phyloP scores from a whole-genome alignment of 495 filamentous ascomycete genomes.

The Penicillium turbatum region DNA sequence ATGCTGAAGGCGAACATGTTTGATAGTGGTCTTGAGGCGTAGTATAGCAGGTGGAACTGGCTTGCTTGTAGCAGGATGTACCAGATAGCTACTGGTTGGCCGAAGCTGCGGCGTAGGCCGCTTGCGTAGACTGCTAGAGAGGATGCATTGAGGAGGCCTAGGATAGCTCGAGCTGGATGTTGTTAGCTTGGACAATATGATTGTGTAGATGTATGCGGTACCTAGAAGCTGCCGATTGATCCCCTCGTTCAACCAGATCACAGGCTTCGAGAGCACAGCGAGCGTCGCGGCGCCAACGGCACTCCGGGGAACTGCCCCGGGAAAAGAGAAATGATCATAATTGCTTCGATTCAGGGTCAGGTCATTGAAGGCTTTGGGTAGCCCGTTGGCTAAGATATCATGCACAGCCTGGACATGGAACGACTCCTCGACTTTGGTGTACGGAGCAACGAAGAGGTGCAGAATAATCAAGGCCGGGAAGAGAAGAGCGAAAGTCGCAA shows the following conservation, averaged over 20 bases:
- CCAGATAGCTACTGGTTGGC: conserved; percentile 68
- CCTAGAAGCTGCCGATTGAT: conserved; percentile 52
- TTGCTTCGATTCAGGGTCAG: conserved; percentile 39
- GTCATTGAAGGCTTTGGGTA: conserved; percentile 52
- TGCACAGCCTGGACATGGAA: conserved; percentile 96
- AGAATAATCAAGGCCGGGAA: conserved; percentile 65
- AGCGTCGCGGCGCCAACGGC: conserved; percentile 77
- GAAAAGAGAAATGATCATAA: conserved; percentile 91
- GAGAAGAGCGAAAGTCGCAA: conserved; percentile 36
- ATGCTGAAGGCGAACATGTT: conserved; percentile 96
- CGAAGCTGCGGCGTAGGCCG: conserved; percentile 64
- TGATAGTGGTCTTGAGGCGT: conserved; percentile 85
- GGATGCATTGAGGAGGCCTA: conserved; percentile 74
- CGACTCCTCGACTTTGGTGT: conserved; percentile 98
- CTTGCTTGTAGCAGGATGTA: conserved; percentile 75
- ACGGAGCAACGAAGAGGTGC: conserved; percentile 77
- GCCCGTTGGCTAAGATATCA: conserved; percentile 78
- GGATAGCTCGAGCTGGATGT: conserved; percentile 60
- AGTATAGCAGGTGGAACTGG: conserved; percentile 93
- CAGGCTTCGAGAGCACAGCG: conserved; percentile 61
- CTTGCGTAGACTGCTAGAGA: conserved; percentile 60
- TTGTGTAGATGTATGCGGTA: conserved; percentile 15
- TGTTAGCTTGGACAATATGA: conserved; percentile 3
- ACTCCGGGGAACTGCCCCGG: conserved; percentile 85
- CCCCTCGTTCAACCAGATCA: conserved; percentile 44